Percentiles rank a stretch among this genome's conserved stretches.
Evolutionary conservation across 768 basidiomycete genomes (phyloP).

Genomic region (Boletus rubroflammeus): DNA sequence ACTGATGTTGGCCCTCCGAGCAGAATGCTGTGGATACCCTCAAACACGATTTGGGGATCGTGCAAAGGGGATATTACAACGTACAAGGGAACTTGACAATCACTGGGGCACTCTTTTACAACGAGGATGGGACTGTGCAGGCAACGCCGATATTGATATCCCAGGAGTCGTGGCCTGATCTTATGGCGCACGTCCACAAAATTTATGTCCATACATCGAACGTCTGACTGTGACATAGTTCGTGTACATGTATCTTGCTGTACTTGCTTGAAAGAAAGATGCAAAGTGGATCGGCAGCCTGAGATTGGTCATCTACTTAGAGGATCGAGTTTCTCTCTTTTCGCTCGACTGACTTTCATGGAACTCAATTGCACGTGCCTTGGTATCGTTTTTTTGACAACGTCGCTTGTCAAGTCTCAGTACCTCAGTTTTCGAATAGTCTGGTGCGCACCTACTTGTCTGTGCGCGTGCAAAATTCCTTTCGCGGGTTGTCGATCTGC

Average conservation of each 20-base stretch:
- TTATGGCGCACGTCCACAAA: conserved; percentile 7
- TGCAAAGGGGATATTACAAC: neutral
- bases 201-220: neutral
- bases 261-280: neutral
- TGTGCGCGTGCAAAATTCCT: too few relatives aligned
- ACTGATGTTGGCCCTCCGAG: neutral
- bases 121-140: conserved; percentile 1
- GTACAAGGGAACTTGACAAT: neutral
- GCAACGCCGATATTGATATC: neutral
- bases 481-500: neutral
- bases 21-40: conserved; percentile 1
- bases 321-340: neutral
- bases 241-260: neutral
- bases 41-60: neutral
- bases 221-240: neutral
- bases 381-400: neutral
- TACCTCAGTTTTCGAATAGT: neutral
- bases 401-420: neutral
- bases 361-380: neutral
- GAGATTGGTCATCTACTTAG: too few relatives aligned
- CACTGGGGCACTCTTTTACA: conserved; percentile 8
- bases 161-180: conserved; percentile 7
- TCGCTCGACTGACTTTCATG: neutral
- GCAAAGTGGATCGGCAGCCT: too few relatives aligned
- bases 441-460: neutral